Percentiles rank a stretch among this genome's conserved stretches.
These are phyloP conservation scores for Juglanconis sp. DNA, from an alignment of 2,329 filamentous ascomycete genomes.

Conservation along the genomic window DNA sequence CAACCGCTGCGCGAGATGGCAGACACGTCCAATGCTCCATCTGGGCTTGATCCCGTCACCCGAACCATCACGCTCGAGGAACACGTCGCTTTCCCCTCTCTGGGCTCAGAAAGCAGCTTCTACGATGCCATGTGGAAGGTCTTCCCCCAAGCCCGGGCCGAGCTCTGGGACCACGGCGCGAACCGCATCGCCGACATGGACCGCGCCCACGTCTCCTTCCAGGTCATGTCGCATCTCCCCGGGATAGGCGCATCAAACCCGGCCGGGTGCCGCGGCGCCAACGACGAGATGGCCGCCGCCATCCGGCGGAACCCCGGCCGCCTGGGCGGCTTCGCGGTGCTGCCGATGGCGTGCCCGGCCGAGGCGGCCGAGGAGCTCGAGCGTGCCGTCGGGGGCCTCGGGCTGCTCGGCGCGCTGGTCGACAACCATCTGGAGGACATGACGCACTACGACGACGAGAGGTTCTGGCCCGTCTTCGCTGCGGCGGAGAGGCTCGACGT, in stretches of 20 bases:
- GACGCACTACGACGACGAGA: constrained; percentile 4
- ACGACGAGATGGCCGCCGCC: constrained; percentile 23
- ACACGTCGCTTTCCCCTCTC: constrained; percentile 29
- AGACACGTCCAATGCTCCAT: too few relatives aligned
- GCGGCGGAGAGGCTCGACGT: constrained; percentile 5
- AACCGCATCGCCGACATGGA: constrained; percentile 25
- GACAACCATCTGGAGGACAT: constrained; percentile 26
- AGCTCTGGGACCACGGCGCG: constrained; percentile 21
- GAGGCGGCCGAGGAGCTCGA: constrained; percentile 39
- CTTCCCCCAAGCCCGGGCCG: constrained; percentile 21
- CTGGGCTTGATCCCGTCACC: not conserved
- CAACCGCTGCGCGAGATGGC: too few relatives aligned
- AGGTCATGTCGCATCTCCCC: constrained; percentile 24
- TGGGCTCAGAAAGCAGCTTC: not conserved
- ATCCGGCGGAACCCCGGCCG: constrained; percentile 9
- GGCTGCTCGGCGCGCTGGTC: constrained; percentile 9
- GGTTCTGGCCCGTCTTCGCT: constrained; percentile 8
- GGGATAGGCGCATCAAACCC: constrained; percentile 14
- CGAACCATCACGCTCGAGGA: constrained; percentile 37
- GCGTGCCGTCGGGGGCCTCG: constrained; percentile 38
- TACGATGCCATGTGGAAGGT: constrained; percentile 20
- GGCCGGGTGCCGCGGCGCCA: constrained; percentile 21
- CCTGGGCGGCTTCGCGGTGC: constrained; percentile 27
- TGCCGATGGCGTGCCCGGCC: constrained; percentile 29
- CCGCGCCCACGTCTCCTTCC: constrained; percentile 20